Evolutionary conservation across 176 grass and related monocot species (phyloP), one percentile per base, ranked within the genome.

Genomic region (Lolium rigidum): DNA sequence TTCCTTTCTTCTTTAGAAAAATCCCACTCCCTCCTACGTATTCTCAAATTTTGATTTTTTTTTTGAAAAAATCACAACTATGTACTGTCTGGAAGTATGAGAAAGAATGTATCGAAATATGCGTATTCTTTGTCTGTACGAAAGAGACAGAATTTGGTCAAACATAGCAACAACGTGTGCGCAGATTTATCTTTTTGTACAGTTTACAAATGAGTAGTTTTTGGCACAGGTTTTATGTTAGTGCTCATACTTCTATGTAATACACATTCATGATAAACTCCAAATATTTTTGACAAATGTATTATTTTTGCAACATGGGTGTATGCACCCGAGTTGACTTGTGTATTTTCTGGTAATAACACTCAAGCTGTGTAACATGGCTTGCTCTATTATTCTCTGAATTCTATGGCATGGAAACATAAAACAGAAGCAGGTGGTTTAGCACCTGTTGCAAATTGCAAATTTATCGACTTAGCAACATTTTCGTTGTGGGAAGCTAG

Each of bases 401-500:
- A 86, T 21, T 50, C 0, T 80, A 61, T 86, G 56, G 10, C 46
- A 73, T 51, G 54, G 55, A 35, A 69, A 50, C 11, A 62, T 56
- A 73, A 39, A 62, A 49, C 46, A 35, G 12, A 58, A 79, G 10
- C 6, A 79, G 21, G 50, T 43, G 6, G 24, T 59, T 86, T 78
- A 80, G 17, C 38, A 48, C 76, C 76, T 47, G 17, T 43, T 49
- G 58, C 77, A 64, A 77, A 62, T 38, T 47, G 37, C 8, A 47
- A 76, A 65, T 4, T 65, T 50, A 46, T 46, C 7, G 1, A 37
- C 31, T 59, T 48, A 71, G 10, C 10, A 60, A 31, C 68, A 13
- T 61, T 14, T 48, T 80, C 3, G 10, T 80, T 52, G 39, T 60
- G 66, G 71, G 71, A 74, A 50, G 71, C 46, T 74, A 15, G 76